These are phyloP conservation scores for Leishmania martiniquensis DNA, from an alignment of 208 protist species.

Conservation along the genomic window DNA sequence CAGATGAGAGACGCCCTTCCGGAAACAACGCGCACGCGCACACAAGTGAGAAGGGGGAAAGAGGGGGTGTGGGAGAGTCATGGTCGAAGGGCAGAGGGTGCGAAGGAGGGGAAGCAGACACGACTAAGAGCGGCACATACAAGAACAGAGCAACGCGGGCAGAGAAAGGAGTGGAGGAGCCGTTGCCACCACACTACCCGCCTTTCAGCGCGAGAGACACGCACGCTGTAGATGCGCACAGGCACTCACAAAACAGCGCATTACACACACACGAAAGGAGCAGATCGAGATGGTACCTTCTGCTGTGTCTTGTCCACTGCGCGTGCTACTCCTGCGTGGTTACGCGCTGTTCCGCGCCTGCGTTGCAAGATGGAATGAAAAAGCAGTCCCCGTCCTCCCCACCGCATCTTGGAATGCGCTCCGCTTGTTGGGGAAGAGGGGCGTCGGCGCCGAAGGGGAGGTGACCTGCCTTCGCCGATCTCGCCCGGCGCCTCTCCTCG, in stretches of 20 bases:
- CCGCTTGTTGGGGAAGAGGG: not conserved
- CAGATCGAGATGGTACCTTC: not conserved
- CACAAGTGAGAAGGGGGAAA: not conserved
- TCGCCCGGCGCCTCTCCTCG: not conserved
- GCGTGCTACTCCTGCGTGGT: not conserved
- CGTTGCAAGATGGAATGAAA: slow-evolving; percentile 4
- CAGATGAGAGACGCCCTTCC: not conserved
- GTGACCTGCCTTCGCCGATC: not conserved
- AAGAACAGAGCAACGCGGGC: not conserved
- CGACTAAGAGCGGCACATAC: not conserved
- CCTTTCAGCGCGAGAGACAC: not conserved
- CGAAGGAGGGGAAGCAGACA: not conserved
- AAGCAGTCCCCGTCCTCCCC: not conserved
- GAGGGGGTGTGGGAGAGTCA: not conserved
- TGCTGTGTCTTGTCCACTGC: not conserved
- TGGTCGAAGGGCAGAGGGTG: not conserved
- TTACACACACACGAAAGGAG: not conserved
- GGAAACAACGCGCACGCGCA: not conserved
- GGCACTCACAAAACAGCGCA: not conserved
- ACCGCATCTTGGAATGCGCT: not conserved
- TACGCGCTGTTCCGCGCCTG: not conserved
- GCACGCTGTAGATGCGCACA: not conserved
- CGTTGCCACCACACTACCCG: not conserved
- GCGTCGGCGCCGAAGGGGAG: not conserved
- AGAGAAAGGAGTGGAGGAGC: not conserved